Evolutionary conservation across 169 alveolate species (phyloP).

Genomic region (Blepharisma undulans): DNA sequence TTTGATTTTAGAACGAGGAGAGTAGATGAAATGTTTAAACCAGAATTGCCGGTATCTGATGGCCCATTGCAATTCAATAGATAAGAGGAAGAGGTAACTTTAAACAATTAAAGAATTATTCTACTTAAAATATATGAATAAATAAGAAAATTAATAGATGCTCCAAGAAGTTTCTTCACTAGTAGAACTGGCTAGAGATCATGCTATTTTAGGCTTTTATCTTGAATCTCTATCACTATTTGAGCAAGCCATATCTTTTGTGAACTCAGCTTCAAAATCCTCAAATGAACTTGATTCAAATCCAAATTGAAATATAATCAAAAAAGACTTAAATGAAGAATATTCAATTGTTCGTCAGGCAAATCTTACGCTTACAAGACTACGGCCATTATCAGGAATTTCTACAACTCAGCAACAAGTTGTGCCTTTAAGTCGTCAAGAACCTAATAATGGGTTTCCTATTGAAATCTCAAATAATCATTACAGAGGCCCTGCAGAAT

Average conservation of each 20-base stretch:
- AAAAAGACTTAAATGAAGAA: neutral
- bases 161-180: conserved; percentile 40
- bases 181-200: conserved; percentile 47
- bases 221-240: conserved; percentile 41
- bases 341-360: neutral
- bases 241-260: conserved; percentile 31
- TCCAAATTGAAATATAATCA: neutral
- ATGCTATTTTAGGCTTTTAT: conserved; percentile 54
- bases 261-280: neutral
- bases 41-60: no score
- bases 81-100: no score
- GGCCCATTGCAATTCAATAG: no score
- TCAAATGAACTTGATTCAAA: neutral
- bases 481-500: conserved; percentile 29
- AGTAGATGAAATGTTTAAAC: no score
- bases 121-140: no score
- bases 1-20: no score
- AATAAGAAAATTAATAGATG: conserved; percentile 17
- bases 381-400: neutral
- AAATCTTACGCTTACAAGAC: neutral
- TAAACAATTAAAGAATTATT: no score
- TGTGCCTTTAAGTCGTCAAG: neutral
- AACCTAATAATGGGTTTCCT: neutral
- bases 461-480: conserved; percentile 7
- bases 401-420: neutral